phyloP scores from a whole-genome alignment of 169 alveolate species.

The Cryptosporidium xiaoi region DNA sequence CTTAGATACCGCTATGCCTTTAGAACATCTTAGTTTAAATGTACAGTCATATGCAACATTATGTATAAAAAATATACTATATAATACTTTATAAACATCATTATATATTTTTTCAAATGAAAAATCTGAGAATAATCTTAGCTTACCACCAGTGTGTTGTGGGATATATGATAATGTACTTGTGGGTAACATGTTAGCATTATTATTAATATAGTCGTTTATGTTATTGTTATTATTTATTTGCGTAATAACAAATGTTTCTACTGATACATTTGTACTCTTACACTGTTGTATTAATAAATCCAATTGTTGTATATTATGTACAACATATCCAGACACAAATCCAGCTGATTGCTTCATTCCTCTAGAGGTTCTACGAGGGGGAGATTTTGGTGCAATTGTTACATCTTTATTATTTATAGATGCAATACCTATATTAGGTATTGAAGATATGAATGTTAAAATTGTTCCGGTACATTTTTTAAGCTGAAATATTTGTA shows the following conservation, averaged over 20 bases:
- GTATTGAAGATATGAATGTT: constrained; percentile 31
- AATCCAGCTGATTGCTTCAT: constrained; percentile 59
- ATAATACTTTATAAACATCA: constrained; percentile 47
- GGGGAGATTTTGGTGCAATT: constrained; percentile 69
- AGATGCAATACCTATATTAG: constrained; percentile 65
- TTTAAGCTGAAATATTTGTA: constrained; percentile 43
- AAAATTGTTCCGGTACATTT: constrained; percentile 38
- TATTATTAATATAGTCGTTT: background rate
- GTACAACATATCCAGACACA: constrained; percentile 69
- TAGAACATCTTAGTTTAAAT: constrained; percentile 72
- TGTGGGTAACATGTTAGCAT: constrained; percentile 17
- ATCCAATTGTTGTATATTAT: constrained; percentile 57
- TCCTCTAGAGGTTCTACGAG: constrained; percentile 59
- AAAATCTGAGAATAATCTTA: constrained; percentile 36
- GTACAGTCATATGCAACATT: constrained; percentile 74
- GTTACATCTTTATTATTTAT: constrained; percentile 46
- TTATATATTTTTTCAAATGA: constrained; percentile 36
- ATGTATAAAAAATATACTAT: constrained; percentile 23
- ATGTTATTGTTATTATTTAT: background rate
- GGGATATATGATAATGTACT: constrained; percentile 65
- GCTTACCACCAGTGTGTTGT: constrained; percentile 69
- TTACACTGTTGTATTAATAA: constrained; percentile 26
- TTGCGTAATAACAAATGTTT: constrained; percentile 46
- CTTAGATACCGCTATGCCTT: constrained; percentile 76
- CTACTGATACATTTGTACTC: constrained; percentile 37